Evolutionary conservation across 805 yeast species (phyloP).

Genomic region (Starmerella asiatica): DNA sequence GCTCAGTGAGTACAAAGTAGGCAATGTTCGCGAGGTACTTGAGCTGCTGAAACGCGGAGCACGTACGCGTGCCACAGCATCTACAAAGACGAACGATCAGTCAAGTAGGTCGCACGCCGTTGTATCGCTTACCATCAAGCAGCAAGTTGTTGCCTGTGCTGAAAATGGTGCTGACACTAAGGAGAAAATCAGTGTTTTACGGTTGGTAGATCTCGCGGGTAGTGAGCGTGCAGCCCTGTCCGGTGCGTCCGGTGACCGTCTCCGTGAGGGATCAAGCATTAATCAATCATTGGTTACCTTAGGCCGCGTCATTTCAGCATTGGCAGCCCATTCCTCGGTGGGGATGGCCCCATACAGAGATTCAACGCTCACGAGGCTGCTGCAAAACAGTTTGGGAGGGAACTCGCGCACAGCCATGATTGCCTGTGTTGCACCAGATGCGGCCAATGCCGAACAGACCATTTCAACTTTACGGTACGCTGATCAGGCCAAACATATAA

Average conservation of each 20-base stretch:
- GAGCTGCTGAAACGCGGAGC: conserved; percentile 40
- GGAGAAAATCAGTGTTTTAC: conserved; percentile 45
- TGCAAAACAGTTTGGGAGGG: conserved; percentile 68
- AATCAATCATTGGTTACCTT: conserved; percentile 66
- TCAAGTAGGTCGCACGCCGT: conserved; percentile 78
- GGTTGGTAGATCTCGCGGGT: conserved; percentile 72
- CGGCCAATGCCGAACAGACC: conserved; percentile 66
- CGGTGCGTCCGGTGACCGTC: conserved; percentile 42
- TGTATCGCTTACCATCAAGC: conserved; percentile 47
- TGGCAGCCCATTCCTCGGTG: conserved; percentile 30
- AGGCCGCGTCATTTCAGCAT: conserved; percentile 50
- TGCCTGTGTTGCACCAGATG: conserved; percentile 57
- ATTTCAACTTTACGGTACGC: conserved; percentile 67
- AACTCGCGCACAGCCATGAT: conserved; percentile 78
- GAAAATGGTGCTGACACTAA: conserved; percentile 21
- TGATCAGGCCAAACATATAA: conserved; percentile 56
- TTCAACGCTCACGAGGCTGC: conserved; percentile 58
- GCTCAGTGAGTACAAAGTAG: conserved; percentile 39
- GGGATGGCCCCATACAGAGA: conserved; percentile 55
- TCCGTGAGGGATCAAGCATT: conserved; percentile 64
- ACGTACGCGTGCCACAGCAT: conserved; percentile 47
- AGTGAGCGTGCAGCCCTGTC: conserved; percentile 58
- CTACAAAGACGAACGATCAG: conserved; percentile 57
- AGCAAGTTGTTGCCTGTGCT: conserved; percentile 32
- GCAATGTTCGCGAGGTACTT: conserved; percentile 37